Conservation (phyloP, 192 early-diverging fungal species). For the Obelidium mucronatum region DNA sequence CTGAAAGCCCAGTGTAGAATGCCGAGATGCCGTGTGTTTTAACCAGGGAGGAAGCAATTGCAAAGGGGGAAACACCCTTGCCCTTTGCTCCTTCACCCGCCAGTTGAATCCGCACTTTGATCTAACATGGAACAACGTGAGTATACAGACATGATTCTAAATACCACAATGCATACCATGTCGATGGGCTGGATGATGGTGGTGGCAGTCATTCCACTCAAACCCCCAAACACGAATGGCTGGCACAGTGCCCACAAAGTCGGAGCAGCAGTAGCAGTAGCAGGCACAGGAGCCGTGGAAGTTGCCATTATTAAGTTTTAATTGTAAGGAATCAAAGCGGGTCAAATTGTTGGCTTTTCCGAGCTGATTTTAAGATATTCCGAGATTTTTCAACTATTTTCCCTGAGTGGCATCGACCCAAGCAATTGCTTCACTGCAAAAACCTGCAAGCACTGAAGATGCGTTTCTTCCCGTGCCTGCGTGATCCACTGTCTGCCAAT, state of each 20-base stretch:
- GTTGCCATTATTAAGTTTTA: background rate
- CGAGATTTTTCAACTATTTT: no score
- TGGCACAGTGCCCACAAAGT: constrained; percentile 46
- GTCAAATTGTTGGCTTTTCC: no score
- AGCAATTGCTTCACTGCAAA: no score
- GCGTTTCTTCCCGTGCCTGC: no score
- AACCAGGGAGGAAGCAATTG: constrained; percentile 43
- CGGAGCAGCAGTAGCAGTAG: background rate
- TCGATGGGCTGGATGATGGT: constrained; percentile 60
- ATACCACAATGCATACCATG: constrained; percentile 40
- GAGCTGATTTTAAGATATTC: no score
- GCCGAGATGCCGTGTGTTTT: constrained; percentile 33
- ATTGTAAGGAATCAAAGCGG: background rate
- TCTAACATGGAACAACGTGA: background rate
- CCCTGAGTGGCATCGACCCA: no score
- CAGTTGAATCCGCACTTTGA: constrained; percentile 63
- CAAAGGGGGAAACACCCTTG: constrained; percentile 30
- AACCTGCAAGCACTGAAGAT: no score
- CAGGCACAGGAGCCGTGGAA: background rate
- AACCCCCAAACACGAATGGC: constrained; percentile 59
- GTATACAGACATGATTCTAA: no score
- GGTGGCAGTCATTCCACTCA: constrained; percentile 59
- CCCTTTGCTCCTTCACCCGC: constrained; percentile 48
- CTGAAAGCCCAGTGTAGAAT: constrained; percentile 58
- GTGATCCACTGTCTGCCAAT: no score